Conservation (phyloP, 352 stramenopile species). For the Phytophthora nicotianae region DNA sequence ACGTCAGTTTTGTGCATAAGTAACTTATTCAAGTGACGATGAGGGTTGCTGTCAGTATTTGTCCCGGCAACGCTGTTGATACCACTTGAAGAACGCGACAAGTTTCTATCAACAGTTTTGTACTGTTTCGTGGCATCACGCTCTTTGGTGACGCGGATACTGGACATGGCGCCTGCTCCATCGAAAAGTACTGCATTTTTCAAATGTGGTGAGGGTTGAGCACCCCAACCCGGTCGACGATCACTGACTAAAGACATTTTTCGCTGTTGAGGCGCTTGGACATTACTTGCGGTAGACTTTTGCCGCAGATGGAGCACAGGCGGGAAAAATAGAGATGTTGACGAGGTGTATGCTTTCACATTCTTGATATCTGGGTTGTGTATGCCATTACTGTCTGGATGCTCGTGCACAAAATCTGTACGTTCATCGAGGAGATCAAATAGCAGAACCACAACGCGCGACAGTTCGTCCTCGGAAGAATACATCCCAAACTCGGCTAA, state of each 20-base stretch:
- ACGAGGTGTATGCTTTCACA: slow-evolving; percentile 13
- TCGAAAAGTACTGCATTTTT: slow-evolving; percentile 51
- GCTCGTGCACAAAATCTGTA: slow-evolving; percentile 42
- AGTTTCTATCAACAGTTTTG: slow-evolving; percentile 6
- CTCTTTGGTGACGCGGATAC: slow-evolving; percentile 36
- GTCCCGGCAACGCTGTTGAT: slow-evolving; percentile 2
- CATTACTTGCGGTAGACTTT: slow-evolving; percentile 3
- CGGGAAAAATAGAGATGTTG: slow-evolving; percentile 10
- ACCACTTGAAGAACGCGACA: slow-evolving; percentile 1
- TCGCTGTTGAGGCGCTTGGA: slow-evolving; percentile 9
- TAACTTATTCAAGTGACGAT: slow-evolving; percentile 29
- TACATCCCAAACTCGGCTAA: slow-evolving; percentile 78
- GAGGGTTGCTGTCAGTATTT: slow-evolving; percentile 12
- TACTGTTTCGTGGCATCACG: slow-evolving; percentile 35
- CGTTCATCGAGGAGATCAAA: slow-evolving; percentile 49
- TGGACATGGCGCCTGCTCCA: slow-evolving; percentile 33
- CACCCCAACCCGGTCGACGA: slow-evolving; percentile 16
- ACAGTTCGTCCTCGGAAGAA: slow-evolving; percentile 47
- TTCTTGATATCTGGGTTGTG: slow-evolving; percentile 15
- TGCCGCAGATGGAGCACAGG: slow-evolving; percentile 13
- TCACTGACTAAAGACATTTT: slow-evolving; percentile 16
- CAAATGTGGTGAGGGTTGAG: slow-evolving; percentile 22
- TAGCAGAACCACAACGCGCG: slow-evolving; percentile 28
- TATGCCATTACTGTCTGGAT: slow-evolving; percentile 2
- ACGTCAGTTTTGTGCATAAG: slow-evolving; percentile 20